Evolutionary conservation across 129 eudicot species (phyloP), one percentile per base, ranked within the genome.

Genomic region (Lonicera japonica): DNA sequence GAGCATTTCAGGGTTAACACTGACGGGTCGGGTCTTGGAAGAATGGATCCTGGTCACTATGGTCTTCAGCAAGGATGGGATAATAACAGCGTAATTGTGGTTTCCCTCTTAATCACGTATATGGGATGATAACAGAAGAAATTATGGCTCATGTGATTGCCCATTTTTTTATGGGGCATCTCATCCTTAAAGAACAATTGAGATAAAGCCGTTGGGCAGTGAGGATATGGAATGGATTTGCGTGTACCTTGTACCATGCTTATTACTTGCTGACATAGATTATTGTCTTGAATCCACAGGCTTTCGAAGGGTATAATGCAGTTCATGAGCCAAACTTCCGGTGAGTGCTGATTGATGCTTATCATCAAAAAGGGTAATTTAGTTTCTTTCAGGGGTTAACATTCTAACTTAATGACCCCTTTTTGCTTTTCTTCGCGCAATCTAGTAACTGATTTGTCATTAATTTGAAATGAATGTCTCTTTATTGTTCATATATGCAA

Each of bases 31-130:
- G n/a, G n/a, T n/a, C 67, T 51, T 61, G 80, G 53, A 73, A 70
- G 76, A 72, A 94, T 94, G 99, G 99, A 94, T 80, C 96, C 76
- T 43, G 89, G 94, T 69, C 99, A 95, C 89, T 88, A 88, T 72
- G 99, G 95, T 78, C 86, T 47, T 72, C 99, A 79, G 86, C 99
- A 79, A 78, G 96, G 95, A 85, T 94, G 99, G 99, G 99, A 94
- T 78, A 88, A 94, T 94, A 88, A 88, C 99, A 94, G 99, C 99
- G 99, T 94, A 94, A 94, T 94, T 88, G 96, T 94, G 96, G 99
- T 88, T 88, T 83, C 79, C 79, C 79, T 92, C 75, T 88, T 87
- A 85, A 77, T 92, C 91, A 87, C 98, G 79, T 92, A 80, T 79
- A 81, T 81, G 83, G 89, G 96, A 82, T 92, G 91, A 85, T 78